Evolutionary conservation across 1,284 basidiomycete genomes (phyloP).

Genomic region (Lignosus rhinocerotis): DNA sequence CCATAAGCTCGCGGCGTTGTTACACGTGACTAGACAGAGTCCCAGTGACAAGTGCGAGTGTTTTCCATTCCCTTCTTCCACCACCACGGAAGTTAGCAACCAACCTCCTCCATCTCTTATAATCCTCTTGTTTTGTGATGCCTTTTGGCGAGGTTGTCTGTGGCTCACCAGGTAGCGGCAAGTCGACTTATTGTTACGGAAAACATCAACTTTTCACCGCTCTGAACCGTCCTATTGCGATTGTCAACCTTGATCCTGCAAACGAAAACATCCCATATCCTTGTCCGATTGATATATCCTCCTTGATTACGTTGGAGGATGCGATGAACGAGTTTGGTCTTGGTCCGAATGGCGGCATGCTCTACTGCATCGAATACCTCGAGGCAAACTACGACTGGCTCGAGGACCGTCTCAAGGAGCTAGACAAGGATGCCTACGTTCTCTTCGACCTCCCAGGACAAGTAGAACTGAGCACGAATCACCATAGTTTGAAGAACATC

Average conservation of each 20-base stretch:
- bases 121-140: slow-evolving; percentile 43
- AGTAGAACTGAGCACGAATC: slow-evolving; percentile 97
- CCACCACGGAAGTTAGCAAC: background rate
- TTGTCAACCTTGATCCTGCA: slow-evolving; percentile 97
- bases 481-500: slow-evolving; percentile 83
- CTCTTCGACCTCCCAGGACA: slow-evolving; percentile 98
- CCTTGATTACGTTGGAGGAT: slow-evolving; percentile 86
- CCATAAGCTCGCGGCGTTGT: no score
- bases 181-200: slow-evolving; percentile 93
- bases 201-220: slow-evolving; percentile 92
- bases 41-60: no score
- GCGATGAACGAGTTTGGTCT: slow-evolving; percentile 87
- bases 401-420: slow-evolving; percentile 66
- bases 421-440: slow-evolving; percentile 79
- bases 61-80: no score
- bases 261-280: slow-evolving; percentile 91
- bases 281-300: slow-evolving; percentile 84
- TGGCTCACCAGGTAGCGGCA: slow-evolving; percentile 91
- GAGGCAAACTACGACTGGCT: slow-evolving; percentile 97
- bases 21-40: no score
- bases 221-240: slow-evolving; percentile 79
- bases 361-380: slow-evolving; percentile 98
- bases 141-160: slow-evolving; percentile 88
- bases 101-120: background rate
- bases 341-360: slow-evolving; percentile 96